Evolutionary conservation across 331 rosid species (phyloP).

Genomic region (Prunus yedoensis): DNA sequence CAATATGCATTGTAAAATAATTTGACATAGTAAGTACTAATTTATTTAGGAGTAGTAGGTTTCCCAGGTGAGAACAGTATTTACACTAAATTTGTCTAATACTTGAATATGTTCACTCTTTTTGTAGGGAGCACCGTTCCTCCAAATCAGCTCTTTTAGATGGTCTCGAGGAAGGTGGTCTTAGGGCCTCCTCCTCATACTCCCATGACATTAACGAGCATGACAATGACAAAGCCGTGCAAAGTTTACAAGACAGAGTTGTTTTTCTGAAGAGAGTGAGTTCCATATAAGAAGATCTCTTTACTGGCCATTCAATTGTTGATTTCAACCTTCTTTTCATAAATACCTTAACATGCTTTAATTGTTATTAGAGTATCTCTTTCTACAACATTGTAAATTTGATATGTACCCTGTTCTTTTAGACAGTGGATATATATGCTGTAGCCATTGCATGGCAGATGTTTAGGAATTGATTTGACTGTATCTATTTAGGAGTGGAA

Average conservation of each 20-base stretch:
- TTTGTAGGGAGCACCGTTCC: constrained; percentile 69
- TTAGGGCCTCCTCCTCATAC: constrained; percentile 66
- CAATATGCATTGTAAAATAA: not conserved
- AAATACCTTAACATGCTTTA: not conserved
- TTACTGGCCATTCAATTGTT: constrained; percentile 8
- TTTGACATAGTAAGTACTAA: not conserved
- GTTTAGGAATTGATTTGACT: not conserved
- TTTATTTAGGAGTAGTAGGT: not conserved
- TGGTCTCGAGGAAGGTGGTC: constrained; percentile 94
- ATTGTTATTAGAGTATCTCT: not conserved
- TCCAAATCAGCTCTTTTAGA: constrained; percentile 70
- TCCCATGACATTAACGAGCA: constrained; percentile 62
- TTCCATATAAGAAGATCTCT: constrained; percentile 5
- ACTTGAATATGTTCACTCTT: constrained; percentile 9
- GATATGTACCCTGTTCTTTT: not conserved
- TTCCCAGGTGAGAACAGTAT: not conserved
- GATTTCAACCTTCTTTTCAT: not conserved
- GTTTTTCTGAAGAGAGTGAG: constrained; percentile 70
- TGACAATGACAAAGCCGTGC: constrained; percentile 69
- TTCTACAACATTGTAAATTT: not conserved
- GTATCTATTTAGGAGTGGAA: not conserved
- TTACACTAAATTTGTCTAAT: not conserved
- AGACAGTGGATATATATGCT: not conserved
- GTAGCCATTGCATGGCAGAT: not conserved
- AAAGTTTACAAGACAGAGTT: constrained; percentile 80